Evolutionary conservation across 179 eudicot species (phyloP).

Genomic region (Corrigiola litoralis): DNA sequence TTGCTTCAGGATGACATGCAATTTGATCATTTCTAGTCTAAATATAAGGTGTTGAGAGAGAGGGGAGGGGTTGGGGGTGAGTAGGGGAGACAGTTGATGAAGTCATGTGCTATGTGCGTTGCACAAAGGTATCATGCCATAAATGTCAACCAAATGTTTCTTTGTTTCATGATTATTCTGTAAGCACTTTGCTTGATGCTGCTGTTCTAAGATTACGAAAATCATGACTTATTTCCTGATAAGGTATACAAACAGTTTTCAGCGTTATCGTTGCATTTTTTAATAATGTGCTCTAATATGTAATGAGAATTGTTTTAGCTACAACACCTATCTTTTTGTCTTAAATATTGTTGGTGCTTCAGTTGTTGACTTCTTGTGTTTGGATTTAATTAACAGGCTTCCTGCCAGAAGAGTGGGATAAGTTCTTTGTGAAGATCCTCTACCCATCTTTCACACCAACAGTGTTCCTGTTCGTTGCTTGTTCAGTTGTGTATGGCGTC

Average conservation of each 20-base stretch:
- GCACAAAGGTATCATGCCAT: background rate
- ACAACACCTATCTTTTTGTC: background rate
- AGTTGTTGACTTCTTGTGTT: background rate
- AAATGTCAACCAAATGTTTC: no score
- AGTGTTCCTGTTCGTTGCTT: constrained; percentile 71
- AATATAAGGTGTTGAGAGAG: no score
- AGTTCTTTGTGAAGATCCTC: constrained; percentile 61
- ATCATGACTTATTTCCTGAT: background rate
- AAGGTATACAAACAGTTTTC: no score
- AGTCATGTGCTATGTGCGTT: no score
- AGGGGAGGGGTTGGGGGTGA: background rate
- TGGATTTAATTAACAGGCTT: constrained; percentile 43
- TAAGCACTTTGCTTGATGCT: background rate
- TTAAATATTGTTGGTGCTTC: background rate
- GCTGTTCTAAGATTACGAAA: background rate
- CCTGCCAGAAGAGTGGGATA: constrained; percentile 81
- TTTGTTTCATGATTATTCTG: no score
- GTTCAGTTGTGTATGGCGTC: constrained; percentile 73
- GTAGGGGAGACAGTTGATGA: background rate
- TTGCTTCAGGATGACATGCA: background rate
- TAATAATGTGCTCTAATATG: no score
- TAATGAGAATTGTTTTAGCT: background rate
- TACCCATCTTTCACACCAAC: constrained; percentile 92
- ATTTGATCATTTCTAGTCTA: background rate
- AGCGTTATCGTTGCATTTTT: background rate